Percentiles rank a stretch among this genome's conserved stretches.
phyloP scores from a whole-genome alignment of 2,329 filamentous ascomycete genomes.

The Nannizziopsis arthrosporioides region DNA sequence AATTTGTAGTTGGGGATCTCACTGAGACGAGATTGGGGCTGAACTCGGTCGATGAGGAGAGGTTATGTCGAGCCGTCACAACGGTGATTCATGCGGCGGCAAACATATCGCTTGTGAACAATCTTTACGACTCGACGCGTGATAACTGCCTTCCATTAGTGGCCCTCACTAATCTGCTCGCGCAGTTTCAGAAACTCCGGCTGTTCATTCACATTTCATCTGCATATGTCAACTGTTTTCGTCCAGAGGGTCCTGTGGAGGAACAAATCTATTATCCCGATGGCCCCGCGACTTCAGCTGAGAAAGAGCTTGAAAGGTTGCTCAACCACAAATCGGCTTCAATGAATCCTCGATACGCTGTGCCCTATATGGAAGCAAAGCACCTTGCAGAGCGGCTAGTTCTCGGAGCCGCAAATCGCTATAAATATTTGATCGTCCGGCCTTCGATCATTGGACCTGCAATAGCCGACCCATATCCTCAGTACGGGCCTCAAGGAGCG shows the following conservation, averaged over 20 bases:
- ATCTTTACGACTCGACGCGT: constrained; percentile 11
- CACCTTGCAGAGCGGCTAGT: background rate
- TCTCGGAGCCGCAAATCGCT: background rate
- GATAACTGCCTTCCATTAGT: constrained; percentile 13
- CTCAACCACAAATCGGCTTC: background rate
- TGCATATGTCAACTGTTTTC: background rate
- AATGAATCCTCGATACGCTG: background rate
- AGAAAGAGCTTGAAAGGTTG: background rate
- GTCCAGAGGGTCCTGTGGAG: background rate
- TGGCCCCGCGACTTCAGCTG: background rate
- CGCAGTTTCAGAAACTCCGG: background rate
- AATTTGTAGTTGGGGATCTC: constrained; percentile 16
- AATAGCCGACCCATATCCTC: background rate
- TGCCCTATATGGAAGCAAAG: background rate
- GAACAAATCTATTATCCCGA: background rate
- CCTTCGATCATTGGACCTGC: background rate
- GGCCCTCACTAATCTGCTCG: constrained; percentile 1
- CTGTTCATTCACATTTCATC: background rate
- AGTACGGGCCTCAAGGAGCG: background rate
- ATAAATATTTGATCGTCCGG: background rate
- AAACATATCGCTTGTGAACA: constrained; percentile 13
- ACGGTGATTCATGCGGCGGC: constrained; percentile 17
- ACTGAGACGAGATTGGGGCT: constrained; percentile 13
- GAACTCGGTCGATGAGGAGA: constrained; percentile 1
- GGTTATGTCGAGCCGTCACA: constrained; percentile 13